Conservation (phyloP, 176 grass and related monocot genomes). For the Oryza punctata region DNA sequence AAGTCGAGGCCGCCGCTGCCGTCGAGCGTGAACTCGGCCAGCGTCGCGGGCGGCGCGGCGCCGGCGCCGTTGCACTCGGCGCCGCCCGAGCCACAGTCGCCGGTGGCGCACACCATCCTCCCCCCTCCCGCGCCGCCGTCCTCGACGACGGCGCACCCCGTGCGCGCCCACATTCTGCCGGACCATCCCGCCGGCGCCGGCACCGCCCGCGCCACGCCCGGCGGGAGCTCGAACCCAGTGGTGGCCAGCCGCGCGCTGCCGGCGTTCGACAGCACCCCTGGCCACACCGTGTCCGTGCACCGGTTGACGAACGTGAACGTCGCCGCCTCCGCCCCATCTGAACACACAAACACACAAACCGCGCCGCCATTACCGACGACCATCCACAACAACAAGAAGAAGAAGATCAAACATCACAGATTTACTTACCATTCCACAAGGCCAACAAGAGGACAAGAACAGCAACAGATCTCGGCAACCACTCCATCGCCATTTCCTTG, state of each 20-base stretch:
- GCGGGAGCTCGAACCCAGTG: conserved; percentile 75
- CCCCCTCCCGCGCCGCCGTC: conserved; percentile 36
- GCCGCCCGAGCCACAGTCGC: conserved; percentile 78
- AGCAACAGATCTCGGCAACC: conserved; percentile 4
- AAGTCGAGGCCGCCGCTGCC: conserved; percentile 60
- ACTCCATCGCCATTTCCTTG: conserved; percentile 28
- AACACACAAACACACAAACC: neutral
- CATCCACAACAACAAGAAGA: neutral
- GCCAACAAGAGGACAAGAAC: conserved; percentile 29
- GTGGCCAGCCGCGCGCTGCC: conserved; percentile 60
- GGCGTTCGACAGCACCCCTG: conserved; percentile 71
- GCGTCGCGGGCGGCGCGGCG: conserved; percentile 74
- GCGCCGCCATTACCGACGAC: neutral
- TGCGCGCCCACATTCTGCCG: conserved; percentile 85
- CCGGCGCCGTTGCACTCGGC: conserved; percentile 75
- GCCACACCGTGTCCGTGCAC: conserved; percentile 71
- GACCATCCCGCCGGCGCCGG: conserved; percentile 77
- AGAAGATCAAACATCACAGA: neutral
- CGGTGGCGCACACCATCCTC: conserved; percentile 60
- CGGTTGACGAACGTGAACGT: conserved; percentile 83
- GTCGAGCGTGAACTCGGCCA: conserved; percentile 94
- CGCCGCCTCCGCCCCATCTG: conserved; percentile 50
- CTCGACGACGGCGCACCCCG: conserved; percentile 40
- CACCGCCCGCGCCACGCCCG: conserved; percentile 48
- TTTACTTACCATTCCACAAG: conserved; percentile 34